A percentile compares a stretch with the other conserved stretches of the same genome.
Conservation (phyloP, 108 stramenopile species). For the Schizochytrium sp. region DNA sequence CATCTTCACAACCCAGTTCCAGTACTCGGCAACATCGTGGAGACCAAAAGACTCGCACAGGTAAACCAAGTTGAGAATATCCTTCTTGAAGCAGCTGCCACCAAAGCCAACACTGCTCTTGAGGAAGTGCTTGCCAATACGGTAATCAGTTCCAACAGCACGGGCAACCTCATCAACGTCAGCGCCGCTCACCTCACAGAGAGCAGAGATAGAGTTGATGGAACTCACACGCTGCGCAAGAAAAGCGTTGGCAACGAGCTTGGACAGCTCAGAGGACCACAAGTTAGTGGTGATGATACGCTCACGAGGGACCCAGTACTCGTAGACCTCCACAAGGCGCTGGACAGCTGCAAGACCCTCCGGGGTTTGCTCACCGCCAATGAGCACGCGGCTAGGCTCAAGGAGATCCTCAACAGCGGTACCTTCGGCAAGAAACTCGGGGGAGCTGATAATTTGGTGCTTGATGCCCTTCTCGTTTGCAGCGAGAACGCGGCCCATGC, state of each 20-base stretch:
- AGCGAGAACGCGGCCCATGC: constrained; percentile 91
- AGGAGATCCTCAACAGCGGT: constrained; percentile 95
- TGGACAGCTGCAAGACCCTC: constrained; percentile 83
- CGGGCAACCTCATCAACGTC: constrained; percentile 94
- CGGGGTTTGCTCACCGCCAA: constrained; percentile 94
- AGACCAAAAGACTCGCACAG: constrained; percentile 97
- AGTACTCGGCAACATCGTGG: constrained; percentile 96
- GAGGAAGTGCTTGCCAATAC: constrained; percentile 97
- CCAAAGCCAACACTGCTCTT: constrained; percentile 97
- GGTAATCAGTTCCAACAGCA: constrained; percentile 95
- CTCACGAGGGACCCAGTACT: constrained; percentile 92
- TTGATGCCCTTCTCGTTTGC: constrained; percentile 91
- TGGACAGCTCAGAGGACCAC: constrained; percentile 98
- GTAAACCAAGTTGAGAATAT: constrained; percentile 99
- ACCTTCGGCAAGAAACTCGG: constrained; percentile 99
- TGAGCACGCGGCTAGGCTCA: constrained; percentile 94
- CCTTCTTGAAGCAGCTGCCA: constrained; percentile 99
- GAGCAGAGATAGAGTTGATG: constrained; percentile 98
- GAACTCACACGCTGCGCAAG: constrained; percentile 97
- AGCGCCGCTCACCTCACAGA: constrained; percentile 99
- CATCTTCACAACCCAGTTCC: constrained; percentile 97
- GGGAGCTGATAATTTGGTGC: constrained; percentile 95
- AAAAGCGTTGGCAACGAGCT: constrained; percentile 99
- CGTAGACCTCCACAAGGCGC: constrained; percentile 66
- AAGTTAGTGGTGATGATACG: constrained; percentile 96